Percentiles rank a stretch among this genome's conserved stretches.
These are phyloP conservation scores for Acanthamoeba healyi DNA, from an alignment of 208 protist genomes.

Conservation along the genomic window DNA sequence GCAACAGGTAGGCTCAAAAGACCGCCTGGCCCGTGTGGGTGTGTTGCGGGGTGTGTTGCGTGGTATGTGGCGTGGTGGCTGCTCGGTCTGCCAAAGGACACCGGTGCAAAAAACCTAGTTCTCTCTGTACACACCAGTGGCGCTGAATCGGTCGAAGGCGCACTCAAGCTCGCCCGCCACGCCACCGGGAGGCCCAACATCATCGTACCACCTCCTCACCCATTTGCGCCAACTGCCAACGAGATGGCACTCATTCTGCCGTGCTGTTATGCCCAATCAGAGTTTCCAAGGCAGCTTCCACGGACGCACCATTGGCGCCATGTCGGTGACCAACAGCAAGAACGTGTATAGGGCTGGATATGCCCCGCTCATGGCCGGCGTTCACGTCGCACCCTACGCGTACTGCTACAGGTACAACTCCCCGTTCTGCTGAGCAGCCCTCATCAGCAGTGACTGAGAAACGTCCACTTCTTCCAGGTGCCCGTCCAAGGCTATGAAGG, in stretches of 20 bases:
- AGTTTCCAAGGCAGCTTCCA: constrained; percentile 68
- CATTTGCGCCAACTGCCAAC: not conserved
- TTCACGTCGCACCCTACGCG: constrained; percentile 82
- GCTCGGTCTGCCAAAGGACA: not conserved
- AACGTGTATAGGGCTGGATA: constrained; percentile 79
- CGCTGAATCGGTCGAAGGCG: constrained; percentile 46
- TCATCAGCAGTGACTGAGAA: too few relatives aligned
- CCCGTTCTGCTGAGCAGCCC: too few relatives aligned
- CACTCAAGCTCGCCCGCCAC: constrained; percentile 64
- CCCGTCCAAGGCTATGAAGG: not conserved
- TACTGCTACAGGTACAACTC: constrained; percentile 70
- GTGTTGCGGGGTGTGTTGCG: too few relatives aligned
- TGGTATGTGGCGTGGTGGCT: not conserved
- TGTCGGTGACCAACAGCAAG: constrained; percentile 86
- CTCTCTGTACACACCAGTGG: constrained; percentile 29
- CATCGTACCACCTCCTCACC: not conserved
- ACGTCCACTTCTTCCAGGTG: not conserved
- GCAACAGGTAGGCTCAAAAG: constrained; percentile 52
- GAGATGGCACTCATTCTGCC: too few relatives aligned
- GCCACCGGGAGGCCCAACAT: constrained; percentile 54
- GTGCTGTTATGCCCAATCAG: not conserved
- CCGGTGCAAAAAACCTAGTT: constrained; percentile 10
- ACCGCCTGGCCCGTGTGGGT: not conserved
- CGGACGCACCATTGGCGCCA: constrained; percentile 66
- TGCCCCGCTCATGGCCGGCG: constrained; percentile 79